A percentile compares a stretch with the other conserved stretches of the same genome.
Conservation (phyloP, 2,329 filamentous ascomycete genomes). For the Cercospora janseana region DNA sequence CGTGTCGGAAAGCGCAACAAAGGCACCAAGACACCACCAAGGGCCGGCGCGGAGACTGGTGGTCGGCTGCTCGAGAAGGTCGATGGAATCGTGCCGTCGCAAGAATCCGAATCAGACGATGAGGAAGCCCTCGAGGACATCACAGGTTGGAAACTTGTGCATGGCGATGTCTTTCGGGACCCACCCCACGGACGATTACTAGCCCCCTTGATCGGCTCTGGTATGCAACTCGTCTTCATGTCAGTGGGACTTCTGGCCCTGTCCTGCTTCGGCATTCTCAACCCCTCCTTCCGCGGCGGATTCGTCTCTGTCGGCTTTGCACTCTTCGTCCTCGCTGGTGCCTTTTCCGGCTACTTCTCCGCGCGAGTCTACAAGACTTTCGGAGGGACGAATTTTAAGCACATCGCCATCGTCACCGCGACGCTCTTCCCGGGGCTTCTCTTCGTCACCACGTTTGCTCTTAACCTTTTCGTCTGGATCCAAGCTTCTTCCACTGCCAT, state of each 20-base stretch:
- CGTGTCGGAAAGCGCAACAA: constrained; percentile 52
- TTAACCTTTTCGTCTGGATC: constrained; percentile 88
- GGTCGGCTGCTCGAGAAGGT: constrained; percentile 36
- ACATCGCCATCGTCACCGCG: constrained; percentile 72
- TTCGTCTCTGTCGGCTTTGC: constrained; percentile 82
- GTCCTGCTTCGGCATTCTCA: constrained; percentile 73
- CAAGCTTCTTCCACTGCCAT: constrained; percentile 85
- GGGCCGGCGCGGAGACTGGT: constrained; percentile 51
- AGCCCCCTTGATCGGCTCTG: constrained; percentile 78
- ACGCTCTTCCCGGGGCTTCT: constrained; percentile 74
- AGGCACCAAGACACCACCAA: constrained; percentile 44
- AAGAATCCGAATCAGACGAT: constrained; percentile 58
- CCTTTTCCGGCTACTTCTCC: constrained; percentile 86
- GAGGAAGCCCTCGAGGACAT: constrained; percentile 75
- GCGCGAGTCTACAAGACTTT: constrained; percentile 80
- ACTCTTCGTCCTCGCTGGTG: constrained; percentile 76
- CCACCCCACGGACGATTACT: constrained; percentile 69
- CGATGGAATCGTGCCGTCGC: constrained; percentile 51
- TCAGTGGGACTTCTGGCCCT: constrained; percentile 58
- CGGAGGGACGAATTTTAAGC: constrained; percentile 69
- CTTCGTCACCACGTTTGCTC: constrained; percentile 71
- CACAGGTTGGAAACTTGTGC: constrained; percentile 83
- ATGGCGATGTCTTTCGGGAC: constrained; percentile 81
- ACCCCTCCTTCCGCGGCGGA: constrained; percentile 84
- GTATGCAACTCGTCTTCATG: constrained; percentile 85